Percentiles rank a stretch among this genome's conserved stretches.
Evolutionary conservation across 202 grass and related monocot species (phyloP).

Genomic region (Carex sylvatica): DNA sequence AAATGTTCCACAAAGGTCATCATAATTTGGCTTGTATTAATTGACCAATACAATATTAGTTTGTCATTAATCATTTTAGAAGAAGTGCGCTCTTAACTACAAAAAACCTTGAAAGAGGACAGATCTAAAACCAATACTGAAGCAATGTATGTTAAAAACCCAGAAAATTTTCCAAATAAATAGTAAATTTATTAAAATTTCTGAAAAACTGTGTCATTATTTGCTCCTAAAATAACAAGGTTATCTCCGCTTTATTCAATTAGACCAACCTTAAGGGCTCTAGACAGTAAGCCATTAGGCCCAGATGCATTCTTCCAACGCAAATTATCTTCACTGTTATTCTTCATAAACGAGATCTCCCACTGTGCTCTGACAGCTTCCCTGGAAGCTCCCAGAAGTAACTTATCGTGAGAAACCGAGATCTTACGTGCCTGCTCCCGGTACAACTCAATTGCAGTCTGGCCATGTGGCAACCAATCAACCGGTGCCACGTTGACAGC

Average conservation of each 20-base stretch:
- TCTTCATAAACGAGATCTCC: slow-evolving; percentile 73
- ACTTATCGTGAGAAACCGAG: slow-evolving; percentile 89
- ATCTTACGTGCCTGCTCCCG: slow-evolving; percentile 75
- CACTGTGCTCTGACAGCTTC: slow-evolving; percentile 94
- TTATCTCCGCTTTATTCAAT: background rate
- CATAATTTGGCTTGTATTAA: background rate
- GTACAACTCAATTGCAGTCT: slow-evolving; percentile 85
- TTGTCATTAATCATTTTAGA: slow-evolving; percentile 10
- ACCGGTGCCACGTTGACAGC: slow-evolving; percentile 94
- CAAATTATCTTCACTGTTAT: slow-evolving; percentile 64
- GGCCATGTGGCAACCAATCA: slow-evolving; percentile 94
- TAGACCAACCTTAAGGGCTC: slow-evolving; percentile 68
- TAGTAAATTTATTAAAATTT: slow-evolving; percentile 5
- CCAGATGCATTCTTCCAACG: slow-evolving; percentile 81
- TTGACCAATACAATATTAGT: background rate
- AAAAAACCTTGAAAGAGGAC: background rate
- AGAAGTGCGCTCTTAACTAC: background rate
- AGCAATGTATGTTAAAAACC: slow-evolving; percentile 6
- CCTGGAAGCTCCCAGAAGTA: slow-evolving; percentile 72
- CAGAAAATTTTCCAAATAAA: slow-evolving; percentile 28
- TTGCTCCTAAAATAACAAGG: background rate
- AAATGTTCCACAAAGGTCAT: background rate
- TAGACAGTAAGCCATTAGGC: slow-evolving; percentile 58
- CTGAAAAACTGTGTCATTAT: background rate
- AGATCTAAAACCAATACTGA: background rate